phyloP scores from a whole-genome alignment of 2,329 filamentous ascomycete genomes.

The Trematosphaeria pertusa region DNA sequence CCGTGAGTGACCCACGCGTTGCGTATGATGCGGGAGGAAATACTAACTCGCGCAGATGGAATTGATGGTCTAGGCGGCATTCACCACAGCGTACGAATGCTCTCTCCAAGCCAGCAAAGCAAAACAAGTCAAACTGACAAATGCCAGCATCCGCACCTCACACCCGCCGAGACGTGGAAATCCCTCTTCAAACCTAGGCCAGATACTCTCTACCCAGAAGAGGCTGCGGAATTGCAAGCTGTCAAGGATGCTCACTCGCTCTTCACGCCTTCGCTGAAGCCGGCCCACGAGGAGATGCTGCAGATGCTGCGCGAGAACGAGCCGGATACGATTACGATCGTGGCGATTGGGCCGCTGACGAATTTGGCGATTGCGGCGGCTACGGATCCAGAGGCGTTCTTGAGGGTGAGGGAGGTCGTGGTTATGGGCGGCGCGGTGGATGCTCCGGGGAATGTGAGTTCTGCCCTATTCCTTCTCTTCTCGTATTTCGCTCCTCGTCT shows the following conservation, averaged over 20 bases:
- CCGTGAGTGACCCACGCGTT: constrained; percentile 62
- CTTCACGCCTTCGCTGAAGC: constrained; percentile 77
- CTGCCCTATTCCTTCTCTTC: neutral
- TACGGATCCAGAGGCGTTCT: constrained; percentile 86
- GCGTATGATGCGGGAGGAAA: neutral
- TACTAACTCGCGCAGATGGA: constrained; percentile 48
- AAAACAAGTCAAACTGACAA: constrained; percentile 6
- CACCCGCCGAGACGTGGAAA: constrained; percentile 57
- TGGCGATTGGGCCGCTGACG: constrained; percentile 90
- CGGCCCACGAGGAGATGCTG: constrained; percentile 88
- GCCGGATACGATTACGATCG: constrained; percentile 83
- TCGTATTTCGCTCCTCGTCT: neutral
- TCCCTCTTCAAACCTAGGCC: constrained; percentile 50
- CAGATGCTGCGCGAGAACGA: constrained; percentile 82
- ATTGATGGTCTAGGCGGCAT: constrained; percentile 58
- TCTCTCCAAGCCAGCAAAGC: too few species aligned
- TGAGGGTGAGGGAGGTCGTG: constrained; percentile 87
- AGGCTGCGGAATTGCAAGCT: constrained; percentile 45
- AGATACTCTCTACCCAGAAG: constrained; percentile 37
- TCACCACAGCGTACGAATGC: constrained; percentile 50
- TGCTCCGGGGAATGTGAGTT: constrained; percentile 73
- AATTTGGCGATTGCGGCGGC: constrained; percentile 89
- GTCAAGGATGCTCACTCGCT: constrained; percentile 51
- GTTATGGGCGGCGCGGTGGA: constrained; percentile 93
- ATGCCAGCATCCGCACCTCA: constrained; percentile 55